A percentile compares a stretch with the other conserved stretches of the same genome.
Evolutionary conservation across 2,329 filamentous ascomycete species (phyloP).

Genomic region (Sporothrix schenckii): DNA sequence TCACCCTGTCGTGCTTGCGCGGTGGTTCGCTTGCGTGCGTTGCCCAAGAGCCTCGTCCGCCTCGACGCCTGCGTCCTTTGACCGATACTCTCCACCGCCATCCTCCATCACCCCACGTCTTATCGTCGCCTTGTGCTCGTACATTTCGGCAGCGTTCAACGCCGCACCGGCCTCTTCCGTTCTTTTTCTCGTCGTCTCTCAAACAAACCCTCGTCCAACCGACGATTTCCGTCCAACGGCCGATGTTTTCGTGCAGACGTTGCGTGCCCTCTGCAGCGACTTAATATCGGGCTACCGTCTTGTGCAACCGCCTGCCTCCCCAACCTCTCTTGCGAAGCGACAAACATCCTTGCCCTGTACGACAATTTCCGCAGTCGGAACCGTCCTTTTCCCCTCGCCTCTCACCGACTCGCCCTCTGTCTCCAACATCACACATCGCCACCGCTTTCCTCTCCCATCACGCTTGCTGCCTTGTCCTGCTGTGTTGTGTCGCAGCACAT

Average conservation of each 20-base stretch:
- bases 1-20: constrained; percentile 3
- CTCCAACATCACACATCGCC: not conserved
- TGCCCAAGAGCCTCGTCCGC: not conserved
- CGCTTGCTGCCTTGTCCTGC: not conserved
- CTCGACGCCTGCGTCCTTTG: not conserved
- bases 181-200: not conserved
- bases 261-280: constrained; percentile 19
- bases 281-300: constrained; percentile 17
- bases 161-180: not conserved
- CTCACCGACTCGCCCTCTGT: not conserved
- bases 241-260: constrained; percentile 24
- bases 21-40: not conserved
- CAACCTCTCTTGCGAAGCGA: not conserved
- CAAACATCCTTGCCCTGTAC: not conserved
- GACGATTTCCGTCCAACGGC: constrained; percentile 6
- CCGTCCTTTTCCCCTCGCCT: not conserved
- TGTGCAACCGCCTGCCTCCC: not conserved
- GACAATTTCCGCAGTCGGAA: not conserved
- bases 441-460: not conserved
- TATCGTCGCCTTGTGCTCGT: not conserved
- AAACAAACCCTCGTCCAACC: not conserved
- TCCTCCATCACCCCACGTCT: not conserved
- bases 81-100: not conserved
- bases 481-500: not conserved
- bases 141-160: not conserved